Percentiles rank a stretch among this genome's conserved stretches.
These are phyloP conservation scores for Tinospora cordifolia DNA, from an alignment of 164 flowering plant species.

Conservation along the genomic window DNA sequence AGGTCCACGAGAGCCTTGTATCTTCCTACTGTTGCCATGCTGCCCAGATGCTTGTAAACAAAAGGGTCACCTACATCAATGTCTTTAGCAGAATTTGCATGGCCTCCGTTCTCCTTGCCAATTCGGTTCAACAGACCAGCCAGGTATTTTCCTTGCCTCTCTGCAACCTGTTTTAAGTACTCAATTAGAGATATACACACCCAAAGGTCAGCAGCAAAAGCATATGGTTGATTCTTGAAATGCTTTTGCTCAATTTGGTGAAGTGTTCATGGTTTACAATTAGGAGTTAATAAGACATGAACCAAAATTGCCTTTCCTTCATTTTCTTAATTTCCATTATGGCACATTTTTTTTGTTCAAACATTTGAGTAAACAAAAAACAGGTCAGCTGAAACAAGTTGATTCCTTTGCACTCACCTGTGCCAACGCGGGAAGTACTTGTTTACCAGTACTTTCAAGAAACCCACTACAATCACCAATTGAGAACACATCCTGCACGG, in stretches of 20 bases:
- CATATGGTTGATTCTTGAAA: not conserved
- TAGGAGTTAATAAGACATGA: too few species aligned
- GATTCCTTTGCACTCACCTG: slow-evolving; percentile 40
- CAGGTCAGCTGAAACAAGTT: not conserved
- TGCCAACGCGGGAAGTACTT: slow-evolving; percentile 87
- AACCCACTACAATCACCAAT: slow-evolving; percentile 95
- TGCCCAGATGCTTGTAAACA: slow-evolving; percentile 87
- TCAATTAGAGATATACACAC: not conserved
- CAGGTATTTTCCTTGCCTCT: slow-evolving; percentile 85
- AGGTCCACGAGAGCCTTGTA: slow-evolving; percentile 96
- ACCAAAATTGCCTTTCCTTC: too few species aligned
- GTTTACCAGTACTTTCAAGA: slow-evolving; percentile 82
- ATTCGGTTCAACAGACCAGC: slow-evolving; percentile 52
- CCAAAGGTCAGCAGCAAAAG: not conserved
- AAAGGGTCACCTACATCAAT: slow-evolving; percentile 57
- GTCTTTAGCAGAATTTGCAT: slow-evolving; percentile 47
- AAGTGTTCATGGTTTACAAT: too few species aligned
- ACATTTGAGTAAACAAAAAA: slow-evolving; percentile 4
- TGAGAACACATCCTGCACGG: slow-evolving; percentile 71
- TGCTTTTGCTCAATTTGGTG: not conserved
- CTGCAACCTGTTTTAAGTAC: slow-evolving; percentile 63
- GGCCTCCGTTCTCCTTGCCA: slow-evolving; percentile 75
- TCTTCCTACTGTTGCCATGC: slow-evolving; percentile 94
- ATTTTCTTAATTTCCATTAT: too few species aligned
- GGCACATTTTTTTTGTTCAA: not conserved